Percentiles rank a stretch among this genome's conserved stretches.
Evolutionary conservation across 2,329 filamentous ascomycete genomes (phyloP).

Genomic region (Cyphellophora europaea): DNA sequence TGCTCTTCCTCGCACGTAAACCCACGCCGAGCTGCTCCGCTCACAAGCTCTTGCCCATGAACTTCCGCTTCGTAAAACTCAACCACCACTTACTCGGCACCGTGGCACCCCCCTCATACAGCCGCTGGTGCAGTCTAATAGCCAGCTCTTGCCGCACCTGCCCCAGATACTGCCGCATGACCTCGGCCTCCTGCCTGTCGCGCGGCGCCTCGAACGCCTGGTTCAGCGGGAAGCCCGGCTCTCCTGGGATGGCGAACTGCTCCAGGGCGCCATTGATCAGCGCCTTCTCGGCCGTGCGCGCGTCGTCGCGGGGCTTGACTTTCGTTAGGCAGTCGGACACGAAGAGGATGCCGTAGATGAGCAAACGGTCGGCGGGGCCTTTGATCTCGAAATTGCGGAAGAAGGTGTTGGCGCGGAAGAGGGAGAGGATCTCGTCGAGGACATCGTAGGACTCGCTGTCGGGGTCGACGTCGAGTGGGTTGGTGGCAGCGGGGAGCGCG

Average conservation of each 20-base stretch:
- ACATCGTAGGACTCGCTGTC: slow-evolving; percentile 93
- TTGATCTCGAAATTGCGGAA: slow-evolving; percentile 99
- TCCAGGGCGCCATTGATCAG: slow-evolving; percentile 87
- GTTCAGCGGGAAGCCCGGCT: slow-evolving; percentile 86
- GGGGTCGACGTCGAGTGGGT: slow-evolving; percentile 53
- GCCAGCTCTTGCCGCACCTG: slow-evolving; percentile 93
- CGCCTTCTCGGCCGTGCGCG: slow-evolving; percentile 61
- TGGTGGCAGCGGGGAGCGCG: slow-evolving; percentile 48
- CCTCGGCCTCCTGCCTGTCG: slow-evolving; percentile 82
- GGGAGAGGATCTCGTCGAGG: slow-evolving; percentile 80
- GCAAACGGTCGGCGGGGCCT: slow-evolving; percentile 82
- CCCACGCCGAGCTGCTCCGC: background rate
- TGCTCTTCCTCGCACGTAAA: no score
- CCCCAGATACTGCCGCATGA: slow-evolving; percentile 64
- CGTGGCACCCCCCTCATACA: slow-evolving; percentile 64
- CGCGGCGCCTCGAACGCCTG: slow-evolving; percentile 89
- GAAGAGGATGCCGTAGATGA: slow-evolving; percentile 95
- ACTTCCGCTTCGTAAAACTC: slow-evolving; percentile 98
- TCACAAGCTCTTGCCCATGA: slow-evolving; percentile 90
- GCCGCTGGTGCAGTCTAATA: slow-evolving; percentile 66
- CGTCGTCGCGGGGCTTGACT: slow-evolving; percentile 64
- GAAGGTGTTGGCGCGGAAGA: slow-evolving; percentile 97
- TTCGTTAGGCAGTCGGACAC: slow-evolving; percentile 82
- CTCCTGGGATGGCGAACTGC: slow-evolving; percentile 89
- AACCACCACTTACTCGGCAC: slow-evolving; percentile 84